These are phyloP conservation scores for Glarea lozoyensis DNA, from an alignment of 495 filamentous ascomycete genomes.

Conservation along the genomic window DNA sequence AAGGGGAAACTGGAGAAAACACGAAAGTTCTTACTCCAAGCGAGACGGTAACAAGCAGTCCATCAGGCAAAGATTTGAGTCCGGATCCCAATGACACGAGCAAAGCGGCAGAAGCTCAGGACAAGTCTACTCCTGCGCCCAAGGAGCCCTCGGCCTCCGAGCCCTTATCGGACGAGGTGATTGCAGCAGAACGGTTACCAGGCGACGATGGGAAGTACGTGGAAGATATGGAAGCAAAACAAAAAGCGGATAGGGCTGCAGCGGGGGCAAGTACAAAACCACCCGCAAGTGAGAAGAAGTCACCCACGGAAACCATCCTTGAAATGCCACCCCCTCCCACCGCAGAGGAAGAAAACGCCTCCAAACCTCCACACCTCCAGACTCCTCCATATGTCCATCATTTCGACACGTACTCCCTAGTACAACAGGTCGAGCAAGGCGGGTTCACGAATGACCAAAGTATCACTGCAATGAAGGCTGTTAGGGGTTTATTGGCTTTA, in stretches of 20 bases:
- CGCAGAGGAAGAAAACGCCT: slow-evolving; percentile 26
- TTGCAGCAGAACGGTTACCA: slow-evolving; percentile 13
- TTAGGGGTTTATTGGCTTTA: slow-evolving; percentile 61
- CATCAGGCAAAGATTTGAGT: slow-evolving; percentile 1
- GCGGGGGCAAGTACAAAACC: slow-evolving; percentile 14
- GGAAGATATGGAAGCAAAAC: not conserved
- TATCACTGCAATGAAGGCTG: slow-evolving; percentile 78
- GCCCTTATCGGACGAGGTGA: slow-evolving; percentile 17
- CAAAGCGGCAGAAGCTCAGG: not conserved
- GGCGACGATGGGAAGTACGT: slow-evolving; percentile 9
- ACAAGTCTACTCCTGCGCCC: not conserved
- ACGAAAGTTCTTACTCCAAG: slow-evolving; percentile 1
- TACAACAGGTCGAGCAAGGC: slow-evolving; percentile 59
- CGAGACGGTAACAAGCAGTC: slow-evolving; percentile 6
- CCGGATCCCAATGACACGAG: not conserved
- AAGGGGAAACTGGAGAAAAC: slow-evolving; percentile 15
- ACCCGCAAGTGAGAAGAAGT: slow-evolving; percentile 19
- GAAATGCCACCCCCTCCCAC: slow-evolving; percentile 25
- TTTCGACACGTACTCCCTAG: slow-evolving; percentile 88
- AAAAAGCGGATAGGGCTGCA: slow-evolving; percentile 8
- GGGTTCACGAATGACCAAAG: slow-evolving; percentile 64
- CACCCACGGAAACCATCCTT: slow-evolving; percentile 26
- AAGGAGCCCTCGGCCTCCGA: slow-evolving; percentile 6
- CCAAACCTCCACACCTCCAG: slow-evolving; percentile 51
- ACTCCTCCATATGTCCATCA: slow-evolving; percentile 83